Base-by-base conservation (phyloP, 768 basidiomycete genomes). In the Kwoniella sp. region DNA sequence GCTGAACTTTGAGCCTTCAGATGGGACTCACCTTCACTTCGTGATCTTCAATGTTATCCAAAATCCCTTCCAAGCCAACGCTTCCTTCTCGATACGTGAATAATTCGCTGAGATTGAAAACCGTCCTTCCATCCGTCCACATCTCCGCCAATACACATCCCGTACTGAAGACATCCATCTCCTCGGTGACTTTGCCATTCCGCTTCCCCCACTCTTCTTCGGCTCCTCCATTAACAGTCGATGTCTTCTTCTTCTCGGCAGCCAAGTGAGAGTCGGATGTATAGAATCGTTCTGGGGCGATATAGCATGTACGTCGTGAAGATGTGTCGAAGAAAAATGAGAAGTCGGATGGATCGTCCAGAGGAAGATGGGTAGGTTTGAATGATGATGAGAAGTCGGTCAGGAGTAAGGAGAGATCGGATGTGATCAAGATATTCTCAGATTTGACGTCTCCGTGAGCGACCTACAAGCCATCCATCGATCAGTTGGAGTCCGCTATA, bases 401-500 rank as follows among this genome's bases (percentile, higher is more conserved):
- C 55, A 99, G 83, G 74, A 93, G 92, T 12, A 96, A 85, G 88
- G 91, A 92, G 73, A 97, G 94, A 85, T 92, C 94, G 0, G 95
- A 93, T 0, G 94, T 93, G 53, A 98, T 91, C 55, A 98, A 86
- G 69, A 99, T 87, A 78, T 99, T 99, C 80, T 94, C 91, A 3
- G 92, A 92, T 80, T 97, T 98, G 83, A 99, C 90, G 79, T 98
- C 95, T 10, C 96, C 96, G 80, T 99, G 96, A 1, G 94, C 86
- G n/a, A 94, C 83, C 82, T 94, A 47, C 1, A 33, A 33, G n/a
- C n/a, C n/a, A n/a, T n/a, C n/a, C n/a, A n/a, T n/a, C n/a, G n/a
- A n/a, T n/a, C n/a, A n/a, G n/a, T n/a, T n/a, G n/a, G n/a, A n/a
- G n/a, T n/a, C n/a, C n/a, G n/a, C n/a, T n/a, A n/a, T n/a, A n/a